A percentile compares a stretch with the other conserved stretches of the same genome.
Conservation (phyloP, 208 protist species). For the Leishmania major region DNA sequence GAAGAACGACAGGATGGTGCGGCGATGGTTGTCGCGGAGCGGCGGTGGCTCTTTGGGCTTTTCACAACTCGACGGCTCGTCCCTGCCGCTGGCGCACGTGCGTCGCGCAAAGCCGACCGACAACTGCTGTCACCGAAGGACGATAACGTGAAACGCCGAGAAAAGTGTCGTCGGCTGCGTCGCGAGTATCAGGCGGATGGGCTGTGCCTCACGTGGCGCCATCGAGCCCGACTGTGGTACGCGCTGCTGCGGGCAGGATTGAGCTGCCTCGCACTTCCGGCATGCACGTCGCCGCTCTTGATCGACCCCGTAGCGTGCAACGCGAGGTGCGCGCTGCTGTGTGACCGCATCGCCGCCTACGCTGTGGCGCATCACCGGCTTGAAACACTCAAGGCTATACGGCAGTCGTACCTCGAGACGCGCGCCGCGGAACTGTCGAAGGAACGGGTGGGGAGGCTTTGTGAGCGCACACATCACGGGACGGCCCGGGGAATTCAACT, state of each 20-base stretch:
- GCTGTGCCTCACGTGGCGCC: slow-evolving; percentile 47
- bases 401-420: slow-evolving; percentile 23
- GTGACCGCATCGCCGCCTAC: slow-evolving; percentile 61
- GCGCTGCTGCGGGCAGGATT: slow-evolving; percentile 40
- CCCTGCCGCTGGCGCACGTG: neutral
- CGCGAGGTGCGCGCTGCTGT: slow-evolving; percentile 62
- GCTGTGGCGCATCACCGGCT: slow-evolving; percentile 46
- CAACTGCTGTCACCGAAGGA: neutral
- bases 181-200: slow-evolving; percentile 42
- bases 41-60: slow-evolving; percentile 41
- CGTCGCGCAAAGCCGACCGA: neutral
- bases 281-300: slow-evolving; percentile 59
- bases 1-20: neutral
- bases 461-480: neutral
- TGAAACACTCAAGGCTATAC: slow-evolving; percentile 44
- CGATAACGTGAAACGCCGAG: slow-evolving; percentile 16
- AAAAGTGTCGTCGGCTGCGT: slow-evolving; percentile 15
- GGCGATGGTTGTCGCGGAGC: slow-evolving; percentile 16
- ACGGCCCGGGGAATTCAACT: neutral
- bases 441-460: slow-evolving; percentile 28
- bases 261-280: slow-evolving; percentile 17
- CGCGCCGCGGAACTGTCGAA: slow-evolving; percentile 33
- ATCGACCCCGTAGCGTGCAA: slow-evolving; percentile 52
- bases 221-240: slow-evolving; percentile 38
- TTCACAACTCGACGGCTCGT: slow-evolving; percentile 24